Evolutionary conservation across 306 rosid species (phyloP), one percentile per base, ranked within the genome.

Genomic region (Calophaca sinica): DNA sequence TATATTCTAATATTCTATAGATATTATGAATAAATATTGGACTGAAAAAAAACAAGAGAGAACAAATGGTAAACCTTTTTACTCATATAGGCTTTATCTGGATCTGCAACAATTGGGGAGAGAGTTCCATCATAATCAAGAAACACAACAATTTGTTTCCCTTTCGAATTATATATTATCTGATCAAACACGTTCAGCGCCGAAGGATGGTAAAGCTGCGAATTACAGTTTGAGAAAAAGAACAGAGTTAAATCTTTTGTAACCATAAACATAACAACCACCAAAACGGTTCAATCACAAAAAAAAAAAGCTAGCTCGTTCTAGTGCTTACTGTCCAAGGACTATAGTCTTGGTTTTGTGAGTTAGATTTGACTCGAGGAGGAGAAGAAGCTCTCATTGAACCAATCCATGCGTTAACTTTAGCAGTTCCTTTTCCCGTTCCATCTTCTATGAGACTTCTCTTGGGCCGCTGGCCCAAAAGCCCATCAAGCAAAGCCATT

Each of bases 51-150:
- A 29, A n/a, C 3, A 3, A 3, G 20, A 54, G 32, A 79, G 20
- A 51, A 66, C 11, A 63, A 38, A 79, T 36, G 10, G 3, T 1
- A 55, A 49, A 94, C 98, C 98, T 91, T 86, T 66, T 74, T 75
- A 38, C 87, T 87, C 96, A 94, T 94, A 81, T 84, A 88, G 38
- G 98, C 98, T 83, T 75, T 77, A 76, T 91, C 96, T 4, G 98
- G 98, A 79, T 94, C 90, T 68, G 88, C 82, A n/a, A 94, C 98
- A 53, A 94, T 94, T 36, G 98, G 98, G 2, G 98, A 91, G 39
- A 94, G 98, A 35, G 98, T 94, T 36, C 98, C 98, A 67, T 94
- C 97, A 5, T 94, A 94, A 77, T 94, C 98, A 62, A 94, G 89
- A 80, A 94, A 94, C 71, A 86, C 72, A 3, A 90, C 88, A 29